Evolutionary conservation across 2,329 filamentous ascomycete species (phyloP), one percentile per base, ranked within the genome.

Genomic region (Ascochyta fabae): DNA sequence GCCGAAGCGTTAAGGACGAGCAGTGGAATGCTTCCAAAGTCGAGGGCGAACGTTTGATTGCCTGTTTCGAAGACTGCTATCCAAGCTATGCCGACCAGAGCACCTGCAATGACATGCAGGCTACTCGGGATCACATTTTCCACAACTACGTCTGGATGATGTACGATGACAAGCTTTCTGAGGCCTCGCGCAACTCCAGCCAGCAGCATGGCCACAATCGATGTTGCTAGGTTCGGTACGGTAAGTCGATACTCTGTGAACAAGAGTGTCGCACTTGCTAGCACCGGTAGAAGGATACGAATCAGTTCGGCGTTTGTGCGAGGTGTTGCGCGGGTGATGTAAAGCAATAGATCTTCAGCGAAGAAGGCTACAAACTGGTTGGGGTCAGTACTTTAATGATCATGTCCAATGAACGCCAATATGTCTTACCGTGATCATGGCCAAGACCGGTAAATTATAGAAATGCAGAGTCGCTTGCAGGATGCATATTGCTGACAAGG

Each of bases 391-490:
- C 27, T 13, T 12, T 34, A 36, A 22, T 15, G 41, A 13, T 4
- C 15, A 16, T 4, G 16, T 19, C 22, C 6, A 7, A n/a, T 2
- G 6, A 19, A 13, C 3, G 29, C n/a, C 15, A 16, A 48, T 22
- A 1, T 5, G n/a, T 29, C 70, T 62, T 58, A 74, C 73, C 2
- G 61, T 60, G 7, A 73, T 50, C 66, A 73, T 71, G 19, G 60
- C 56, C 12, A 75, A 50, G 0, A 71, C 65, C 2, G 72, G 58
- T 3, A 74, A 29, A 43, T 75, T 73, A 16, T 62, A 61, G 33
- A 67, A 66, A 49, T 73, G 73, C 19, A 75, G 36, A 8, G 72
- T 49, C 5, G 71, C 67, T 46, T 75, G 71, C 9, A 68, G 41
- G 16, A 57, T 59, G 24, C 69, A 62, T 5, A 66, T 50, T n/a